These are phyloP conservation scores for Colletotrichum brevisporum DNA, from an alignment of 2,329 filamentous ascomycete genomes.

Conservation along the genomic window DNA sequence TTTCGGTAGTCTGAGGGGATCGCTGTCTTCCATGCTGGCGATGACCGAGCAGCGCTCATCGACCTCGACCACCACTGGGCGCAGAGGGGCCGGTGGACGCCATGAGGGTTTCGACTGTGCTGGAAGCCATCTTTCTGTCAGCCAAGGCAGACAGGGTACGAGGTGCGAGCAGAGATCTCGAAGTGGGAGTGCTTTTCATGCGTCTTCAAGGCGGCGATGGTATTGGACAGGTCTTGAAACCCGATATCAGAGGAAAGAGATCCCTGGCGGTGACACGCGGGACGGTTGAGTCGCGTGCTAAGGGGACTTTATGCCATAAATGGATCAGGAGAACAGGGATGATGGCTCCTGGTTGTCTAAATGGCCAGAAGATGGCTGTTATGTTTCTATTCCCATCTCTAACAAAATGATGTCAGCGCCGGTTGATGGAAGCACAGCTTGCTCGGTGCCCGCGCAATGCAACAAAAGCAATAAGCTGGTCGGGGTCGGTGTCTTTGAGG, in stretches of 20 bases:
- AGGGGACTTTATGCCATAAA: constrained; percentile 39
- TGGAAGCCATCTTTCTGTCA: constrained; percentile 36
- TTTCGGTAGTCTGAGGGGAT: constrained; percentile 54
- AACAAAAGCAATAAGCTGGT: constrained; percentile 21
- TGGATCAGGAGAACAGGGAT: constrained; percentile 36
- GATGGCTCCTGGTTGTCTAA: constrained; percentile 12
- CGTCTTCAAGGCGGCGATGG: constrained; percentile 35
- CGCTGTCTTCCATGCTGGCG: constrained; percentile 48
- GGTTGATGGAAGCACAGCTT: constrained; percentile 23
- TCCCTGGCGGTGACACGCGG: constrained; percentile 29
- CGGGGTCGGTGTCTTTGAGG: constrained; percentile 22
- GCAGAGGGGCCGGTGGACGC: constrained; percentile 49
- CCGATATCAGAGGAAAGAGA: constrained; percentile 39
- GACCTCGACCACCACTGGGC: too few species aligned
- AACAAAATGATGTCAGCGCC: constrained; percentile 20
- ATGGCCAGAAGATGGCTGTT: constrained; percentile 37
- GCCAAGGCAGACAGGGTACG: constrained; percentile 1
- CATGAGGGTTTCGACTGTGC: constrained; percentile 47
- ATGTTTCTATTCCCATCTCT: constrained; percentile 38
- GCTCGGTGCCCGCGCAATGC: constrained; percentile 17
- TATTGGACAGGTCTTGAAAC: constrained; percentile 38
- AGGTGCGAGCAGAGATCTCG: neutral
- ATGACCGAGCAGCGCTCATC: too few species aligned
- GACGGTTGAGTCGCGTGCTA: constrained; percentile 33
- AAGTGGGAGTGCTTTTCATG: too few species aligned